Percentiles rank a stretch among this genome's conserved stretches.
Evolutionary conservation across 2,329 filamentous ascomycete genomes (phyloP).

Genomic region (Talaromyces albobiverticillius): DNA sequence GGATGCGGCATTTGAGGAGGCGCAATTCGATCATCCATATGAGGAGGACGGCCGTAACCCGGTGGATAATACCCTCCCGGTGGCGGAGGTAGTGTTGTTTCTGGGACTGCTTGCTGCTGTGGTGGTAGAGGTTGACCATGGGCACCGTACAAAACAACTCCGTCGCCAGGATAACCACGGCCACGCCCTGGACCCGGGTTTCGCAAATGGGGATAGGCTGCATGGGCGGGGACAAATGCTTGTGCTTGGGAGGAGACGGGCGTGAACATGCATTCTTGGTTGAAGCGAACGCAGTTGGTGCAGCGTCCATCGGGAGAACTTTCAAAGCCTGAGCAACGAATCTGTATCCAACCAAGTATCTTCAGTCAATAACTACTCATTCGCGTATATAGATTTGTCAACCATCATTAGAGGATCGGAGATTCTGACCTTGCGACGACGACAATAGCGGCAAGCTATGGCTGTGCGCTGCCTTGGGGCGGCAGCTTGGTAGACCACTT

Average conservation of each 20-base stretch:
- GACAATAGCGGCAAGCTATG: conserved; percentile 52
- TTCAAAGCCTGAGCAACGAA: conserved; percentile 73
- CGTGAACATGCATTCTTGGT: conserved; percentile 74
- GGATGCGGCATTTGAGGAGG: conserved; percentile 37
- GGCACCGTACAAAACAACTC: conserved; percentile 46
- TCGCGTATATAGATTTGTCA: background rate
- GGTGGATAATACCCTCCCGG: conserved; percentile 39
- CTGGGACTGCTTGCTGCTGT: conserved; percentile 39
- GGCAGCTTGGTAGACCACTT: conserved; percentile 43
- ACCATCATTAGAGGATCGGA: background rate
- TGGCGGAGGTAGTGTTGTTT: conserved; percentile 38
- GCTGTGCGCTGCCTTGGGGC: conserved; percentile 51
- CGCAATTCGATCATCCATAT: conserved; percentile 25
- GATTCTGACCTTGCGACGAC: conserved; percentile 48
- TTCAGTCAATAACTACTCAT: background rate
- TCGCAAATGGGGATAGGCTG: conserved; percentile 56
- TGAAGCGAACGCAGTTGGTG: conserved; percentile 70
- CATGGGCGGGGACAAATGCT: conserved; percentile 70
- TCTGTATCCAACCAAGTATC: conserved; percentile 44
- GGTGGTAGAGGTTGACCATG: conserved; percentile 50
- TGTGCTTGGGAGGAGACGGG: conserved; percentile 72
- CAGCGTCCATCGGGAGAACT: conserved; percentile 69
- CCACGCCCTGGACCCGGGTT: conserved; percentile 34
- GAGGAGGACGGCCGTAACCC: conserved; percentile 29
- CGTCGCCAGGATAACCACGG: conserved; percentile 34